Base-by-base conservation (phyloP, 1,139 yeast genomes). In the Kluyveromyces sp. region DNA sequence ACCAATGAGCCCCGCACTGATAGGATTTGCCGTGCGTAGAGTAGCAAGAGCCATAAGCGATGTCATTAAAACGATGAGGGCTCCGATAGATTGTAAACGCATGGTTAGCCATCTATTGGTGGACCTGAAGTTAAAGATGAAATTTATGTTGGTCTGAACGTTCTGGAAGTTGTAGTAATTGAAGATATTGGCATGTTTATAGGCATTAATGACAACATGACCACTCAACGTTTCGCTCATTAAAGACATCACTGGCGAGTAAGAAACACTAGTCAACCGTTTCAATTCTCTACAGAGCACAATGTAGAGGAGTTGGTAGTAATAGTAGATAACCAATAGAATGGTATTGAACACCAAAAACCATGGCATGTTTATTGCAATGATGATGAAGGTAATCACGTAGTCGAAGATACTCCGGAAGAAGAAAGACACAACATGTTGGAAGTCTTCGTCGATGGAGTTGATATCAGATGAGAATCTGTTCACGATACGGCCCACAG, bases 41-140 rank as follows among this genome's bases (percentile, higher is more conserved):
- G 82, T 70, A 19, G 77, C 60, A n/a, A 83, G 68, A 3, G 81
- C 71, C 43, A 80, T 64, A 1, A 73, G 45, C 0, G 87, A 77
- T 2, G 92, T 75, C 3, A 77, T 64, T 41, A 83, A 68, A 18
- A 82, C 74, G 33, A 83, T 75, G 1, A 78, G 43, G 0, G 88
- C 74, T 1, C 94, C 88, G 50, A 85, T 76, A 20, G 77, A 69
- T 59, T 81, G 86, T 48, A 83, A 68, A 50, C 94, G 70, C 41
- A 82, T 74, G 3, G 80, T 72, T 9, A 85, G 65, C 95, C 95
- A 85, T 60, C 92, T 73, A 53, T 80, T 79, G 19, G 76, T 70
- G 35, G 79, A 73, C 51, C 80, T 65, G 39, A 73, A 67, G 62
- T 78, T 66, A 58, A 74, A 79, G 25, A 74, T 66, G 13, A 84